Base-by-base conservation (phyloP, 2,329 filamentous ascomycete genomes). In the Penicillium sp. region DNA sequence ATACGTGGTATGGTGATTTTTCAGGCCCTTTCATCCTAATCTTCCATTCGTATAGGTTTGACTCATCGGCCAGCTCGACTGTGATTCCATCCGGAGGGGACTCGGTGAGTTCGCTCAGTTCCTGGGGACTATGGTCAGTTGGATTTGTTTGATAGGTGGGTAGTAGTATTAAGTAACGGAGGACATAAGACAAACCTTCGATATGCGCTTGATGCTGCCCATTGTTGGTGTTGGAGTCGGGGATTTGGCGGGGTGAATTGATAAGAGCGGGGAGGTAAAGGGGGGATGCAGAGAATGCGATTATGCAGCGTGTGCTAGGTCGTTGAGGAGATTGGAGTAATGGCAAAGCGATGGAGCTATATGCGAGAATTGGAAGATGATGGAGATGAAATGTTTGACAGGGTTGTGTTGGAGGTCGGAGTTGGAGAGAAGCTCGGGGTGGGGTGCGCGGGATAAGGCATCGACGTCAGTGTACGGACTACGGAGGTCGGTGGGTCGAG, bases 21-120 rank as follows among this genome's bases (percentile, higher is more conserved):
- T 80, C 75, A 3, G 85, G 86, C 1, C 83, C 85, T 40, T 83
- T 78, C 75, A 88, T 81, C 48, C 77, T 68, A 52, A 87, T 77
- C 53, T 83, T 80, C 86, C 86, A 89, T 60, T 80, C 76, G 64
- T 83, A 81, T 56, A 88, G 73, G 69, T 88, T 80, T 53, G 78
- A 72, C 61, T 88, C 84, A 56, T 84, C 78, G 40, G 77, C 72
- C 9, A 84, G 75, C 49, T 70, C 72, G 55, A 85, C 77, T 13
- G 65, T 74, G 59, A 82, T 80, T 42, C 83, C 83, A 19, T 72
- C 63, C 2, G 80, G 80, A 29, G 83, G 81, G 31, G 73, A 75
- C 38, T 69, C 69, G 19, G 73, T 76, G 58, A 84, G 72, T 57
- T 86, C 82, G n/a, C 64, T 68, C 46, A 84, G 73, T 69, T 86